Conservation (phyloP, 495 filamentous ascomycete species). For the Lindgomyces ingoldianus region DNA sequence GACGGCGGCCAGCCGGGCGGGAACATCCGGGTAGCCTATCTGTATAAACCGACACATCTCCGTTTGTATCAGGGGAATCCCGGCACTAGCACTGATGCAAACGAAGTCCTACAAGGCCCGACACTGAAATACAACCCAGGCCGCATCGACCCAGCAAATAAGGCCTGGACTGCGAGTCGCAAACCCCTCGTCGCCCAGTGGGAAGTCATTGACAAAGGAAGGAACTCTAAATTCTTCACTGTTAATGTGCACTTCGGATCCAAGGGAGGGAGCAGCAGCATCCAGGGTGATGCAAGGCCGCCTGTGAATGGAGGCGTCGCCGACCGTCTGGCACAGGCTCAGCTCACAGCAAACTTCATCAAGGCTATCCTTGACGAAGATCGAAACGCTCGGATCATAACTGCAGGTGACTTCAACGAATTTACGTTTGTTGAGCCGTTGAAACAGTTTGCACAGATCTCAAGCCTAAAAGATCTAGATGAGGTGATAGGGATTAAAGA, state of each 20-base stretch:
- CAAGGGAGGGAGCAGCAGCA: conserved; percentile 58
- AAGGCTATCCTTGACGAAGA: conserved; percentile 49
- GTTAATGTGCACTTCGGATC: conserved; percentile 61
- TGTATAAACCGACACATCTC: conserved; percentile 57
- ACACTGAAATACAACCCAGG: conserved; percentile 61
- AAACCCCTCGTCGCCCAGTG: conserved; percentile 63
- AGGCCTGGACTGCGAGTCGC: conserved; percentile 54
- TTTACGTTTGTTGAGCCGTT: conserved; percentile 58
- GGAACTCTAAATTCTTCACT: conserved; percentile 52
- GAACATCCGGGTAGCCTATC: conserved; percentile 65
- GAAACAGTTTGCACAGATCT: conserved; percentile 47
- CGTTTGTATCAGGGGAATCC: conserved; percentile 52
- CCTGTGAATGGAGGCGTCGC: conserved; percentile 60
- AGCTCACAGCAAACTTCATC: conserved; percentile 51
- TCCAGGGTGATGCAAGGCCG: conserved; percentile 61
- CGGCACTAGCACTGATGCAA: conserved; percentile 50
- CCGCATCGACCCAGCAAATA: conserved; percentile 56
- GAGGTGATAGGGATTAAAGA: conserved; percentile 48
- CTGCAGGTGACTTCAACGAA: conserved; percentile 65
- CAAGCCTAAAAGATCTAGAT: conserved; percentile 57
- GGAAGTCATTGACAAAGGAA: conserved; percentile 47
- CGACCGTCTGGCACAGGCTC: conserved; percentile 51
- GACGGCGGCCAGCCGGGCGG: conserved; percentile 63
- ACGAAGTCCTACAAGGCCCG: conserved; percentile 51
- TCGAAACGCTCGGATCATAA: conserved; percentile 50